Evolutionary conservation across 495 filamentous ascomycete species (phyloP), one percentile per base, ranked within the genome.

Genomic region (Penicillium soppii): DNA sequence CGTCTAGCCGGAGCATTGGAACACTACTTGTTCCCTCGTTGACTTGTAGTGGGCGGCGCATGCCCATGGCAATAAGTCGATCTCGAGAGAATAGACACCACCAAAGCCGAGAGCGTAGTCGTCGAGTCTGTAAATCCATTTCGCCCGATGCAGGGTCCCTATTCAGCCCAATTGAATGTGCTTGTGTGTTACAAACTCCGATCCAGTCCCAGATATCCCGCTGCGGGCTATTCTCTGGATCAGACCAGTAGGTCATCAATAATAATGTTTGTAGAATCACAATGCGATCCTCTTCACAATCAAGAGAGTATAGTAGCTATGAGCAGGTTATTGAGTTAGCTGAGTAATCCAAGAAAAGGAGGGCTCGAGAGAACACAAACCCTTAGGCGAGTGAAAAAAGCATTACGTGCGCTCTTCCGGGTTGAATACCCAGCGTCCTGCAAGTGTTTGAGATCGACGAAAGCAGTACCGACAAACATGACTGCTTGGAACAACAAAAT

Each of bases 11-110:
- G 27, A 95, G 69, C 87, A 92, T 90, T 0, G 91, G 88, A 15
- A 95, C 87, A 57, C 91, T 87, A 62, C 84, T 91, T 52, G 92
- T 88, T 46, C 89, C 86, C 55, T 87, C 84, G 73, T 95, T 92
- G 68, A 95, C 89, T 53, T 90, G 77, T 3, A 88, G 87, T 5
- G 90, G 91, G 38, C 90, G 81, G 16, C 91, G 80, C 85, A 95
- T 87, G 2, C 89, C 91, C 43, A 96, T 77, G 3, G 91, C 91
- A 33, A 95, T 85, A 7, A 95, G 74, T 16, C 90, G 86, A 68
- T 96, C 91, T n/a, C 90, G 83, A 74, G 92, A 90, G 59, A 90
- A 92, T 50, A 88, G 82, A 35, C 87, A 89, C 91, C 91, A 96
- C 90, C 90, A 96, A 32, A 96, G 83, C 15, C 90, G 77, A 57